Conservation (phyloP, 2,329 filamentous ascomycete species). For the Fusarium longipes region DNA sequence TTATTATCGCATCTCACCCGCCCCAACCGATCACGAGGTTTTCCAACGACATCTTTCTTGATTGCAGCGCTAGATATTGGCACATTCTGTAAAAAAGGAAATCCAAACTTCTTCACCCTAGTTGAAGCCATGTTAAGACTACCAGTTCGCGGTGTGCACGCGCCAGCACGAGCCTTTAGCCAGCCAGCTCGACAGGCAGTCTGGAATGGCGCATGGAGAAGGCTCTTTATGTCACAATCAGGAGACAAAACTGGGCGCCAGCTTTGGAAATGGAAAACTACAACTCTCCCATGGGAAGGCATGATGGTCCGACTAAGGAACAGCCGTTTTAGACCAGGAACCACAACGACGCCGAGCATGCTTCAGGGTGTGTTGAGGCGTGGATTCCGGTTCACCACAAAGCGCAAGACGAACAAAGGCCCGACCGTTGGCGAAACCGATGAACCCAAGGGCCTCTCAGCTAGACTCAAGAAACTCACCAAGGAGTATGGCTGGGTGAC, state of each 20-base stretch:
- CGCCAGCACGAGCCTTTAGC: slow-evolving; percentile 36
- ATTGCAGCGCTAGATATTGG: background rate
- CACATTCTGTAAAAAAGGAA: background rate
- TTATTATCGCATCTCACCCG: slow-evolving; percentile 32
- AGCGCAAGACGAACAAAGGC: slow-evolving; percentile 46
- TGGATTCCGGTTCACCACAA: slow-evolving; percentile 52
- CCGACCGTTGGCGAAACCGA: slow-evolving; percentile 37
- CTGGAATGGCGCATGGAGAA: slow-evolving; percentile 47
- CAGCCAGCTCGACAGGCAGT: slow-evolving; percentile 36
- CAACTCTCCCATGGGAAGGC: slow-evolving; percentile 32
- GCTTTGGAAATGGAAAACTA: slow-evolving; percentile 37
- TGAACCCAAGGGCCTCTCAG: slow-evolving; percentile 66
- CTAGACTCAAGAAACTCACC: slow-evolving; percentile 82
- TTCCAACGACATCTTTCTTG: slow-evolving; percentile 4
- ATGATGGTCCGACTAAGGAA: slow-evolving; percentile 35
- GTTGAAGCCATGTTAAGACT: slow-evolving; percentile 44
- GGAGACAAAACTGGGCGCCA: slow-evolving; percentile 32
- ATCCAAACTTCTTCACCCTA: background rate
- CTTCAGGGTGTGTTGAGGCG: slow-evolving; percentile 45
- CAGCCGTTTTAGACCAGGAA: slow-evolving; percentile 24
- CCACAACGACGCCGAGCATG: slow-evolving; percentile 33
- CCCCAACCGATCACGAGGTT: slow-evolving; percentile 28
- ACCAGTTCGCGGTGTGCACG: slow-evolving; percentile 39
- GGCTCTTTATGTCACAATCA: slow-evolving; percentile 45
- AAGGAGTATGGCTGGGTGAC: slow-evolving; percentile 96